Conservation (phyloP, 2,329 filamentous ascomycete genomes). For the Xylaria digitata region DNA sequence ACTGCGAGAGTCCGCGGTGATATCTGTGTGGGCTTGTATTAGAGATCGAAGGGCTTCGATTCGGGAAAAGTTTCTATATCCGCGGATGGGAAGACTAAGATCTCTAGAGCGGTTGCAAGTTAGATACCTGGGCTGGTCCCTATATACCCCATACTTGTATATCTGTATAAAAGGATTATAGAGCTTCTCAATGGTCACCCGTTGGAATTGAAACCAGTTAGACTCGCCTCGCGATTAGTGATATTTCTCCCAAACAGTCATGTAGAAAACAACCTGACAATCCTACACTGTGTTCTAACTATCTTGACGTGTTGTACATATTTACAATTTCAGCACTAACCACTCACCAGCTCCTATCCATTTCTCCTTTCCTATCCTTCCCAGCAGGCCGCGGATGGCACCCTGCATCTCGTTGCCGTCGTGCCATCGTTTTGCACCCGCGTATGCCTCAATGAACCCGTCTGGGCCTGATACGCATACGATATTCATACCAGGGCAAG, state of each 20-base stretch:
- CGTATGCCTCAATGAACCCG: slow-evolving; percentile 84
- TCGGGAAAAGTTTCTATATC: background rate
- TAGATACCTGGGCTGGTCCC: slow-evolving; percentile 24
- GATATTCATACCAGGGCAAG: slow-evolving; percentile 66
- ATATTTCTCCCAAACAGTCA: background rate
- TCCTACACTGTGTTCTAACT: background rate
- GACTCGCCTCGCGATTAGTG: background rate
- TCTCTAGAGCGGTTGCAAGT: slow-evolving; percentile 17
- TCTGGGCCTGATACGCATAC: slow-evolving; percentile 92
- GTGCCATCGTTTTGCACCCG: slow-evolving; percentile 82
- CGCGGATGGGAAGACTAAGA: slow-evolving; percentile 9
- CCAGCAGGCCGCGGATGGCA: slow-evolving; percentile 74
- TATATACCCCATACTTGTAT: slow-evolving; percentile 27
- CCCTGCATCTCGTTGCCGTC: slow-evolving; percentile 81
- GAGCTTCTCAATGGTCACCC: background rate
- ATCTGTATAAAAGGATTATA: slow-evolving; percentile 19
- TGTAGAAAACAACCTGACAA: background rate
- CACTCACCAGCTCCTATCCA: slow-evolving; percentile 53
- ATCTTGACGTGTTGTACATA: background rate
- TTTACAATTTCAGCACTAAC: slow-evolving; percentile 65
- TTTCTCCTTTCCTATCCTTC: slow-evolving; percentile 64
- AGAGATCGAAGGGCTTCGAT: slow-evolving; percentile 27
- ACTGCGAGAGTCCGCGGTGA: slow-evolving; percentile 70
- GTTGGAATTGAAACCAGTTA: slow-evolving; percentile 1
- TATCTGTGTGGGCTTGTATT: slow-evolving; percentile 69